A percentile compares a stretch with the other conserved stretches of the same genome.
Evolutionary conservation across 2,329 filamentous ascomycete species (phyloP).

Genomic region (Penicillium freii): DNA sequence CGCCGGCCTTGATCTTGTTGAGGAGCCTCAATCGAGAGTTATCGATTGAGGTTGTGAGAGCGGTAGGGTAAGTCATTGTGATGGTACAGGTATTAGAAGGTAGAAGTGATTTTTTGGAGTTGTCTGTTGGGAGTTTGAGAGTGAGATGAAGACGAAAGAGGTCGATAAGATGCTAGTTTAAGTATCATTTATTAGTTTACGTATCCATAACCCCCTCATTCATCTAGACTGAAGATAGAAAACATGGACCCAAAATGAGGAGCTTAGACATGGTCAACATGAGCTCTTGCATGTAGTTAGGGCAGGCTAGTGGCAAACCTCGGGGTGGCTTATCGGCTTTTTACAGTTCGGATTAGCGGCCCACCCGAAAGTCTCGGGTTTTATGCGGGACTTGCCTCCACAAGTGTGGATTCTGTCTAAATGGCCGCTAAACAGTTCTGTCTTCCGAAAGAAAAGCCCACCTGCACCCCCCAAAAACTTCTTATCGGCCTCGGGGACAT

Average conservation of each 20-base stretch:
- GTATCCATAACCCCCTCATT: background rate
- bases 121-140: background rate
- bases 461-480: slow-evolving; percentile 2
- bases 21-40: slow-evolving; percentile 47
- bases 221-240: too few species aligned
- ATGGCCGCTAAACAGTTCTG: fast-evolving
- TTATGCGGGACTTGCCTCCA: fast-evolving
- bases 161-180: background rate
- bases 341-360: background rate
- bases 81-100: background rate
- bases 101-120: background rate
- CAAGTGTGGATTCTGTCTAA: background rate
- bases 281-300: slow-evolving; percentile 3
- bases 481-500: background rate
- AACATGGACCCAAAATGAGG: background rate
- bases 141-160: background rate
- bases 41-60: slow-evolving; percentile 34
- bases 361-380: background rate
- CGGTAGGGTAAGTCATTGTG: slow-evolving; percentile 27
- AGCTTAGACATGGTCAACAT: background rate
- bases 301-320: background rate
- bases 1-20: slow-evolving; percentile 43
- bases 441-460: background rate
- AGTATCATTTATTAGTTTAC: background rate
- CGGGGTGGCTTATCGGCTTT: background rate